Conservation (phyloP, 2,329 filamentous ascomycete genomes). For the Pyrenochaeta sp. region DNA sequence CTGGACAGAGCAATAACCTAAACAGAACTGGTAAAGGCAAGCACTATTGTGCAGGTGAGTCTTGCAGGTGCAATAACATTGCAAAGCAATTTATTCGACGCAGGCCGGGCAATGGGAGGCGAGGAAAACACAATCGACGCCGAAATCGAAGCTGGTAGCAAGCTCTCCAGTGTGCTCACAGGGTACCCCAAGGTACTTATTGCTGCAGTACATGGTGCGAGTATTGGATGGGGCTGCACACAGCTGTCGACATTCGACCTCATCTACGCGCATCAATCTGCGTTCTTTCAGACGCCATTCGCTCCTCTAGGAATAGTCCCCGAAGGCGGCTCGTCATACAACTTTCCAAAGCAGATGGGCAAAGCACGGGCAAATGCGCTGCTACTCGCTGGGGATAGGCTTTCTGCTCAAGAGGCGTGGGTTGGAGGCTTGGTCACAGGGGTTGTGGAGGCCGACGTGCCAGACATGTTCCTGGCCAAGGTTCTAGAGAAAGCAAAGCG, state of each 20-base stretch:
- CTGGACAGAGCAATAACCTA: not conserved
- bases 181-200: conserved; percentile 25
- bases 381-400: conserved; percentile 21
- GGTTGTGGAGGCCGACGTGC: conserved; percentile 14
- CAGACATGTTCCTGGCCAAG: conserved; percentile 14
- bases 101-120: conserved; percentile 21
- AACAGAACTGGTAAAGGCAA: conserved; percentile 20
- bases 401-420: conserved; percentile 24
- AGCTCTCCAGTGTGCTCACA: conserved; percentile 14
- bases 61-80: not conserved
- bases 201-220: conserved; percentile 26
- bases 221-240: conserved; percentile 29
- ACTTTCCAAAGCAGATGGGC: conserved; percentile 24
- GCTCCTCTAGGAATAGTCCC: conserved; percentile 23
- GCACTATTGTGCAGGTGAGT: conserved; percentile 21
- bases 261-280: conserved; percentile 21
- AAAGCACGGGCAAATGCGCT: conserved; percentile 21
- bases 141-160: conserved; percentile 22
- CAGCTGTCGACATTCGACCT: conserved; percentile 26
- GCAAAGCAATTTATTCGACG: not conserved
- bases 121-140: conserved; percentile 20
- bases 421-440: conserved; percentile 20
- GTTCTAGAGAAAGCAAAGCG: conserved; percentile 22
- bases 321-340: conserved; percentile 26
- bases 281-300: conserved; percentile 31